Evolutionary conservation across 257 asterid species (phyloP).

Genomic region (Prunella vulgaris): DNA sequence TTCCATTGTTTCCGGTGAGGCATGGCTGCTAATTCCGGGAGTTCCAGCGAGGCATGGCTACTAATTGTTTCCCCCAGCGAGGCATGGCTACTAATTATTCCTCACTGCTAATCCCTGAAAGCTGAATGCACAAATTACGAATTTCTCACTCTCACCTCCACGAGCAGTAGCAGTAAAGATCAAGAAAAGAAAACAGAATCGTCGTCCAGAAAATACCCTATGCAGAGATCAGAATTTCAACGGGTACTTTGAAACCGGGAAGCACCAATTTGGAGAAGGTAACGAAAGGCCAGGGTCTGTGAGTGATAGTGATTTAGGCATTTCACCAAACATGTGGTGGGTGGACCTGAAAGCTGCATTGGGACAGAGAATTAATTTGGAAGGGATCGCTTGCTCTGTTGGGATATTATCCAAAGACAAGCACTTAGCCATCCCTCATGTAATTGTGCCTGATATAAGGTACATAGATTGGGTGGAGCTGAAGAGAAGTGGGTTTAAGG

Average conservation of each 20-base stretch:
- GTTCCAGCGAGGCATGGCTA: no score
- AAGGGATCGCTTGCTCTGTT: constrained; percentile 56
- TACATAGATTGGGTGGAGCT: constrained; percentile 78
- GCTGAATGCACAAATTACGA: neutral
- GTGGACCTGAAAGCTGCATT: constrained; percentile 64
- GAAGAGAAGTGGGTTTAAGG: constrained; percentile 75
- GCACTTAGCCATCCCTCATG: constrained; percentile 70
- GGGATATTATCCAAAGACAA: constrained; percentile 54
- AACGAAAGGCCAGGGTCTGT: constrained; percentile 14
- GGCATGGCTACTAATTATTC: no score
- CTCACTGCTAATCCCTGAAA: constrained; percentile 15
- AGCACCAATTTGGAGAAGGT: constrained; percentile 19
- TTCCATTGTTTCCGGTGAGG: no score
- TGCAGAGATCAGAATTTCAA: constrained; percentile 32
- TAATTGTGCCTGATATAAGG: constrained; percentile 69
- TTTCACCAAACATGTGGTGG: constrained; percentile 72
- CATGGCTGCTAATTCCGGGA: no score
- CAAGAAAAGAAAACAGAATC: constrained; percentile 32
- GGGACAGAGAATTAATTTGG: constrained; percentile 79
- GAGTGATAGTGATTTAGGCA: constrained; percentile 10
- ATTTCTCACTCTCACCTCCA: constrained; percentile 22
- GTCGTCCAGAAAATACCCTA: neutral
- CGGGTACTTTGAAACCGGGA: constrained; percentile 19
- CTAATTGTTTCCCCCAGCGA: no score
- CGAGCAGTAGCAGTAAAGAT: constrained; percentile 41